Conservation (phyloP, 2,329 filamentous ascomycete species). For the Aureobasidium sp. region DNA sequence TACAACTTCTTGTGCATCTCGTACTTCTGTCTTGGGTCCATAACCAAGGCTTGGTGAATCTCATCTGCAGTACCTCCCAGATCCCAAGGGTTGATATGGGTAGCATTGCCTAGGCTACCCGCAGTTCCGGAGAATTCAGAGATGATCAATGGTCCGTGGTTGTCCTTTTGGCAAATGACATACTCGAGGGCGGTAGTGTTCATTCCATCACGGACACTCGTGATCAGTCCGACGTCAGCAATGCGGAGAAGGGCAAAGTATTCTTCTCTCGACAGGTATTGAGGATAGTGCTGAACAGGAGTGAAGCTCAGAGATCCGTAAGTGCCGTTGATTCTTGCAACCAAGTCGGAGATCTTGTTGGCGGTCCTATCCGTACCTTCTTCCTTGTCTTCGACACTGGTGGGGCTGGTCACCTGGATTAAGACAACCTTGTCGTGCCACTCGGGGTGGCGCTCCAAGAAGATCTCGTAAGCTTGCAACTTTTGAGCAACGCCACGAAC, state of each 20-base stretch:
- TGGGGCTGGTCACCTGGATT: constrained; percentile 79
- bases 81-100: constrained; percentile 97
- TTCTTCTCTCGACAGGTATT: constrained; percentile 82
- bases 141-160: constrained; percentile 79
- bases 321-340: constrained; percentile 83
- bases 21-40: constrained; percentile 59
- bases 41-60: constrained; percentile 73
- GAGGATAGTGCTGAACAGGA: constrained; percentile 89
- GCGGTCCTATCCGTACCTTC: constrained; percentile 75
- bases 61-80: constrained; percentile 74
- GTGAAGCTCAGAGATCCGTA: constrained; percentile 85
- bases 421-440: constrained; percentile 89
- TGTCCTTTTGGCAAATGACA: constrained; percentile 82
- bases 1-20: constrained; percentile 70
- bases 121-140: constrained; percentile 96
- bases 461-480: constrained; percentile 86
- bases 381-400: constrained; percentile 62
- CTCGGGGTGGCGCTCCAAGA: constrained; percentile 82
- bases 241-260: constrained; percentile 91
- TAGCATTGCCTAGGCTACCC: constrained; percentile 73
- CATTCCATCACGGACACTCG: constrained; percentile 94
- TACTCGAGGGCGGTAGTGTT: constrained; percentile 87
- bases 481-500: constrained; percentile 94
- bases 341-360: constrained; percentile 82
- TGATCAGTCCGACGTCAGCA: constrained; percentile 88